Percentiles rank a stretch among this genome's conserved stretches.
These are phyloP conservation scores for Coemansia sp. DNA, from an alignment of 192 early-diverging fungal genomes.

Conservation along the genomic window DNA sequence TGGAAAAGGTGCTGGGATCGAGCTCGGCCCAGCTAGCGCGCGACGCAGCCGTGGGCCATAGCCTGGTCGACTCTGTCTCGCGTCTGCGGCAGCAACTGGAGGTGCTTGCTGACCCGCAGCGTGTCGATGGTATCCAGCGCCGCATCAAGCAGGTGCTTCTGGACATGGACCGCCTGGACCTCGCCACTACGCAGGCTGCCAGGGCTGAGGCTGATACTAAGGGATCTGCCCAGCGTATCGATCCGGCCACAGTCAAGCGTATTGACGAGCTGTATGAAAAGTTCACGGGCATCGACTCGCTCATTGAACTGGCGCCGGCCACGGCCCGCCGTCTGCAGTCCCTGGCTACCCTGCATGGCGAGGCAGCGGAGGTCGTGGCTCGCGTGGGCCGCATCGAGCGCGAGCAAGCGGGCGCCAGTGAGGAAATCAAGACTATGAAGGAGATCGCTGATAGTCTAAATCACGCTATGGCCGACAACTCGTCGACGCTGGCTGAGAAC, in stretches of 20 bases:
- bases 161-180: constrained; percentile 49
- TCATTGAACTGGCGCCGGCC: constrained; percentile 78
- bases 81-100: constrained; percentile 46
- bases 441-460: constrained; percentile 61
- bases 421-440: constrained; percentile 67
- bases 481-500: constrained; percentile 63
- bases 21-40: background rate
- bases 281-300: constrained; percentile 70
- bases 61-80: constrained; percentile 68
- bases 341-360: constrained; percentile 77
- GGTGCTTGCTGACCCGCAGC: constrained; percentile 43
- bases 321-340: constrained; percentile 77
- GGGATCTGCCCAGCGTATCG: constrained; percentile 13
- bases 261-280: constrained; percentile 52
- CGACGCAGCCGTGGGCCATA: constrained; percentile 55
- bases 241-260: constrained; percentile 21
- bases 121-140: constrained; percentile 52
- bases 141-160: constrained; percentile 49
- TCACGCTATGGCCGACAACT: constrained; percentile 63
- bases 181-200: constrained; percentile 23
- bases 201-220: constrained; percentile 14
- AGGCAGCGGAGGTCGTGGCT: constrained; percentile 78
- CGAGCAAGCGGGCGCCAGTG: constrained; percentile 70
- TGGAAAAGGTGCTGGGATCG: constrained; percentile 37
- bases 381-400: constrained; percentile 70